These are phyloP conservation scores for Puccinia horiana DNA, from an alignment of 1,284 basidiomycete species.

Conservation along the genomic window DNA sequence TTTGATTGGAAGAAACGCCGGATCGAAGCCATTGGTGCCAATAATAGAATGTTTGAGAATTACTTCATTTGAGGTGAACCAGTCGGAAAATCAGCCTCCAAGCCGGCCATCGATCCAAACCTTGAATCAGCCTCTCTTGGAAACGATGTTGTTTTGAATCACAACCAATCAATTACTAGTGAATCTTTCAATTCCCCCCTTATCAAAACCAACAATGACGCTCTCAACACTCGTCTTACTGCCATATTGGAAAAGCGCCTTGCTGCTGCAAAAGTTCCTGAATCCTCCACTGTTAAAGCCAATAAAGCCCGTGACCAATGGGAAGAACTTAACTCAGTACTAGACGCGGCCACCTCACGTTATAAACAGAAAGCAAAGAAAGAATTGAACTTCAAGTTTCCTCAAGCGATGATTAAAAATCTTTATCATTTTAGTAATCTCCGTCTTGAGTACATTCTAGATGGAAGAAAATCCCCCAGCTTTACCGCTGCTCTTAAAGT, in stretches of 20 bases:
- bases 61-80: neutral
- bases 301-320: neutral
- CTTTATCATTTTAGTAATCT: neutral
- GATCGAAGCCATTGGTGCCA: neutral
- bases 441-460: neutral
- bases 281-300: too few species aligned
- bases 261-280: conserved; percentile 5
- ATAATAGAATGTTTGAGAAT: neutral
- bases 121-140: neutral
- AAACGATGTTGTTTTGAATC: neutral
- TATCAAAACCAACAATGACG: neutral
- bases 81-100: neutral
- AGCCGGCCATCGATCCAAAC: neutral
- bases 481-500: neutral
- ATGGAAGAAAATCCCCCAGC: neutral
- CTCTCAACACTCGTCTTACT: neutral
- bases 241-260: neutral
- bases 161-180: neutral
- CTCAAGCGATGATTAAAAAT: neutral
- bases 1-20: neutral
- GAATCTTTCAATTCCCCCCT: neutral
- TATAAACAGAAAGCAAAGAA: neutral
- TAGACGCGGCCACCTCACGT: neutral
- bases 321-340: conserved; percentile 12
- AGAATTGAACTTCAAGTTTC: conserved; percentile 1